phyloP scores from a whole-genome alignment of 139 green algal species.

The Yamagishiella unicocca region DNA sequence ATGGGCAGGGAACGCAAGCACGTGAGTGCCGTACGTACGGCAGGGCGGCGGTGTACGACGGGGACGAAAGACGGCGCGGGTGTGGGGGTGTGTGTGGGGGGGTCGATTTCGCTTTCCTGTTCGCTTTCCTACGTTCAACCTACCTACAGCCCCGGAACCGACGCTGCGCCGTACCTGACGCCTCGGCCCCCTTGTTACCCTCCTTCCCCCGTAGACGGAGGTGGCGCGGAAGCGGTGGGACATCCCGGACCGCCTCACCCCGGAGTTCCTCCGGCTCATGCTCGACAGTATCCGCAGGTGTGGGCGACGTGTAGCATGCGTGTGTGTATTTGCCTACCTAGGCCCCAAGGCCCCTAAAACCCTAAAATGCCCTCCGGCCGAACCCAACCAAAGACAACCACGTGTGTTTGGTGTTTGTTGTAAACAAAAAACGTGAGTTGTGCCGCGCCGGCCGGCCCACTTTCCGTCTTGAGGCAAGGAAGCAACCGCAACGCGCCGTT shows the following conservation, averaged over 20 bases:
- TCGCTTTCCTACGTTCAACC: neutral
- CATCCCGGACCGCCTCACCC: conserved; percentile 60
- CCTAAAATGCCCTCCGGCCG: too few species aligned
- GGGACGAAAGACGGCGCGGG: neutral
- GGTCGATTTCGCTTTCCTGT: neutral
- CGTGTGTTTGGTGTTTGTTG: too few species aligned
- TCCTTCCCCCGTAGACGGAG: neutral
- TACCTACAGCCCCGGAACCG: too few species aligned
- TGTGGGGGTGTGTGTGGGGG: neutral
- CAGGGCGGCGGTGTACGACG: neutral
- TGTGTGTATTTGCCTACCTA: too few species aligned
- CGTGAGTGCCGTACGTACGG: neutral
- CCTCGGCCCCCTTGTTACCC: too few species aligned
- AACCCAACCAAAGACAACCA: too few species aligned
- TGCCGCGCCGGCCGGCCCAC: too few species aligned
- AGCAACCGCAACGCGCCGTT: neutral
- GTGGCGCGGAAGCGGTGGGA: neutral
- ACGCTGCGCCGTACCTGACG: too few species aligned
- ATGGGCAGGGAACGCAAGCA: neutral
- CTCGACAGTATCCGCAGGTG: conserved; percentile 42
- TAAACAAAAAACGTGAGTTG: neutral
- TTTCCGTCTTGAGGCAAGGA: neutral
- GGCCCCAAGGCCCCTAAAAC: too few species aligned
- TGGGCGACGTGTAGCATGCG: neutral
- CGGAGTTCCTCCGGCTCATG: conserved; percentile 53